Base-by-base conservation (phyloP, 495 filamentous ascomycete species). In the Neurospora discreta region DNA sequence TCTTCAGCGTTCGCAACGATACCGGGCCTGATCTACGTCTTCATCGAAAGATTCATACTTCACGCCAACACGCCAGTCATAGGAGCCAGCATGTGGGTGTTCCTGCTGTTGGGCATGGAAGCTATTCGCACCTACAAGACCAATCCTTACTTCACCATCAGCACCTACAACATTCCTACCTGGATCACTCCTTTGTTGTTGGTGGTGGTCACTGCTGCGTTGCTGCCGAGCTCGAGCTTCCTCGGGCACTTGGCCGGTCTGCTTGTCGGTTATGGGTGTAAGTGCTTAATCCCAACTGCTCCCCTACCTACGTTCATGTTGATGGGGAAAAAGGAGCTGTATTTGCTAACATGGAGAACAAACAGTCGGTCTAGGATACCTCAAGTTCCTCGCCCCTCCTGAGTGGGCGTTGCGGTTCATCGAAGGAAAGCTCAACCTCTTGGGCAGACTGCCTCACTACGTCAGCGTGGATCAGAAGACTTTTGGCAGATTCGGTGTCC, bases 381-480 rank as follows among this genome's bases (percentile, higher is more conserved):
- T 97, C 69, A 93, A 92, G 80, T 86, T 93, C 70, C 87, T 98
- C 30, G 90, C 90, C 40, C 94, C 94, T 36, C 93, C 92, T 0
- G 94, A 97, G 76, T 89, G 89, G 82, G 81, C 90, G 36, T 82
- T 97, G 44, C 85, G 94, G 68, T 97, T 88, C 87, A 88, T 97
- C 69, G 94, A 98, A 81, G 86, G 87, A 23, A 96, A 92, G 79
- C 76, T 96, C 69, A 95, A 97, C 74, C 86, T 97, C 23, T 84
- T 96, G 4, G 92, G 89, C 16, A 85, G 92, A 71, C 80, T 97
- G 43, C 93, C 94, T 18, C 91, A 95, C 80, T 98, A 96, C 76
- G 90, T 98, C 18, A 94, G 91, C 23, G 88, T 98, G 15, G 94
- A 98, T 77, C 94, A 97, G 78, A 97, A 96, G 87, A 96, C 91